These are phyloP conservation scores for Vigna reflexopilosa DNA, from an alignment of 306 rosid genomes.

Conservation along the genomic window DNA sequence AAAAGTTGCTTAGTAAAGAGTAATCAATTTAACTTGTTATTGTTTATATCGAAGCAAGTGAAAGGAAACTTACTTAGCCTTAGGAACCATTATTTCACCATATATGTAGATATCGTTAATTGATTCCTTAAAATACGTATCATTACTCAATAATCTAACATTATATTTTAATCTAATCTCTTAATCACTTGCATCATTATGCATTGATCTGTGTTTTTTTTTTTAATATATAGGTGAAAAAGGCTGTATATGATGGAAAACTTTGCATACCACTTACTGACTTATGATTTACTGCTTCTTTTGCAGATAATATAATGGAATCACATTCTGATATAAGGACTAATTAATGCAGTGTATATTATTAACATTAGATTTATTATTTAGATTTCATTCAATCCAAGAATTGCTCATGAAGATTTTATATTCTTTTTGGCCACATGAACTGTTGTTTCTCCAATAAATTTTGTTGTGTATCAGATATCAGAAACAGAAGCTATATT, in stretches of 20 bases:
- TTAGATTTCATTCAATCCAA: not conserved
- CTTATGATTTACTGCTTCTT: slow-evolving; percentile 25
- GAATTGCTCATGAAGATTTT: not conserved
- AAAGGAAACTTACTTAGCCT: slow-evolving; percentile 41
- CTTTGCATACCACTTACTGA: slow-evolving; percentile 1
- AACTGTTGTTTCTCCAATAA: not conserved
- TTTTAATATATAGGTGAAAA: slow-evolving; percentile 2
- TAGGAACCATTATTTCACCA: slow-evolving; percentile 36
- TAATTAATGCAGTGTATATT: too few species aligned
- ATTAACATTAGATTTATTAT: too few species aligned
- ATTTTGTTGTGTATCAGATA: not conserved
- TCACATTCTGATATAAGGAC: not conserved
- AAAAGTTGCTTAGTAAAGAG: slow-evolving; percentile 34
- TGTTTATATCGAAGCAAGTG: slow-evolving; percentile 11
- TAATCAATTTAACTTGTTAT: slow-evolving; percentile 32
- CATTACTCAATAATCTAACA: slow-evolving; percentile 57
- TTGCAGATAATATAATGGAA: slow-evolving; percentile 2
- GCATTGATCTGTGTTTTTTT: slow-evolving; percentile 17
- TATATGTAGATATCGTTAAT: not conserved
- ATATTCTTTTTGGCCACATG: not conserved
- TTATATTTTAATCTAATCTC: slow-evolving; percentile 33
- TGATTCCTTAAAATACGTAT: slow-evolving; percentile 48
- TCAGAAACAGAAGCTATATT: not conserved
- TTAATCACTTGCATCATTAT: slow-evolving; percentile 33
- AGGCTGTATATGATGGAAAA: slow-evolving; percentile 7